Conservation (phyloP, 305 asterid genomes). For the Rubia balearica region DNA sequence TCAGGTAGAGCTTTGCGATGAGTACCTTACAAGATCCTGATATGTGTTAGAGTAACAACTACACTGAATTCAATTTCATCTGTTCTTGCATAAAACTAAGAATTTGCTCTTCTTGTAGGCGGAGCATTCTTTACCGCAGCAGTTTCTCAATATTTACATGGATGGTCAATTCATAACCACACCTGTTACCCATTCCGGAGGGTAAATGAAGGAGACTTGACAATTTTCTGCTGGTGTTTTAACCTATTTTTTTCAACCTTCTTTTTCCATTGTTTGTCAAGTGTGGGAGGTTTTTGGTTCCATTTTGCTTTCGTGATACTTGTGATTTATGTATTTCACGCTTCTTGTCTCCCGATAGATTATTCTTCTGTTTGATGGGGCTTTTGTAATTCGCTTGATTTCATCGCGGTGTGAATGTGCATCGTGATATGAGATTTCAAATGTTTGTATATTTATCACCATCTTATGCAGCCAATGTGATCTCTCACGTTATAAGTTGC, state of each 20-base stretch:
- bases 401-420: not conserved
- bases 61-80: not conserved
- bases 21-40: not conserved
- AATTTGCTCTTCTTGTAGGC: slow-evolving; percentile 37
- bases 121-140: slow-evolving; percentile 92
- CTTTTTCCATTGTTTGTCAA: not conserved
- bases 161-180: slow-evolving; percentile 83
- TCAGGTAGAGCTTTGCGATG: not conserved
- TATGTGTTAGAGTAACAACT: not conserved
- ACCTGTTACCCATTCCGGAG: slow-evolving; percentile 91
- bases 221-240: slow-evolving; percentile 16
- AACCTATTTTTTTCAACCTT: not conserved
- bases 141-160: slow-evolving; percentile 63
- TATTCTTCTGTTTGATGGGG: slow-evolving; percentile 5
- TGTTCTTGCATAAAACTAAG: not conserved
- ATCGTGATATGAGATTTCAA: not conserved
- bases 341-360: slow-evolving; percentile 1
- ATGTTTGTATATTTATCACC: not conserved
- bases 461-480: not conserved
- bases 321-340: slow-evolving; percentile 5
- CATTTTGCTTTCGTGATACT: slow-evolving; percentile 15
- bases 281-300: slow-evolving; percentile 11
- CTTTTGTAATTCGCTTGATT: slow-evolving; percentile 5
- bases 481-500: not conserved
- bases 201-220: slow-evolving; percentile 27